Evolutionary conservation across 345 rosid genomes (phyloP).

Genomic region (Excoecaria cochinchinensis): DNA sequence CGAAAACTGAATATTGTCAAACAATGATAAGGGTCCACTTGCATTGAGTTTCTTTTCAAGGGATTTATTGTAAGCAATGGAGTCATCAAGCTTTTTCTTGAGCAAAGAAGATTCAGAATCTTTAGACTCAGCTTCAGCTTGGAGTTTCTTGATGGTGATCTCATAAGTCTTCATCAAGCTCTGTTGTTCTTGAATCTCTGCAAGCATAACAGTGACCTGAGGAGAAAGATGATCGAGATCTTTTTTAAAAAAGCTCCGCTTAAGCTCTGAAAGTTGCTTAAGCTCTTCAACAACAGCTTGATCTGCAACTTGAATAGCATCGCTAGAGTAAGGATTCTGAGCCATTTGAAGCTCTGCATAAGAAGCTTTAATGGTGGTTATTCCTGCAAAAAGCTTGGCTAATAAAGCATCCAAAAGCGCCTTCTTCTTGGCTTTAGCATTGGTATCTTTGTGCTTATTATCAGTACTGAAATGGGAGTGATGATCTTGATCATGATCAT

Average conservation of each 20-base stretch:
- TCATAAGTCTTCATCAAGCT: constrained; percentile 81
- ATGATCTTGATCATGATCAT: constrained; percentile 16
- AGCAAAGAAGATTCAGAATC: constrained; percentile 37
- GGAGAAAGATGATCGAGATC: constrained; percentile 73
- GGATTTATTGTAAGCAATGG: constrained; percentile 41
- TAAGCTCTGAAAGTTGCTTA: constrained; percentile 64
- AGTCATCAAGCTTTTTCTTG: constrained; percentile 37
- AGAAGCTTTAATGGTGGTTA: constrained; percentile 82
- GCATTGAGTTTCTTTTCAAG: constrained; percentile 63
- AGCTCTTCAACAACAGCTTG: constrained; percentile 85
- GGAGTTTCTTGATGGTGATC: constrained; percentile 73
- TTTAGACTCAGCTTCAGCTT: constrained; percentile 46
- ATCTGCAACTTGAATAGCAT: constrained; percentile 77
- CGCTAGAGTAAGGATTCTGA: constrained; percentile 75
- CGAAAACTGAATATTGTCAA: constrained; percentile 46
- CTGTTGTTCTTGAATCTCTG: constrained; percentile 97
- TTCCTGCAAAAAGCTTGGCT: constrained; percentile 76
- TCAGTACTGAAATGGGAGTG: background rate
- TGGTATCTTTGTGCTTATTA: constrained; percentile 13
- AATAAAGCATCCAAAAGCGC: constrained; percentile 66
- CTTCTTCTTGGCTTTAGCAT: constrained; percentile 34
- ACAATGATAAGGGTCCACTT: constrained; percentile 56
- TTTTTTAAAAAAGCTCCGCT: constrained; percentile 58
- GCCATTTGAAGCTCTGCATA: constrained; percentile 95
- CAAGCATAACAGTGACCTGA: constrained; percentile 79